A percentile compares a stretch with the other conserved stretches of the same genome.
phyloP scores from a whole-genome alignment of 306 rosid genomes.

The Hippophae rhamnoides region DNA sequence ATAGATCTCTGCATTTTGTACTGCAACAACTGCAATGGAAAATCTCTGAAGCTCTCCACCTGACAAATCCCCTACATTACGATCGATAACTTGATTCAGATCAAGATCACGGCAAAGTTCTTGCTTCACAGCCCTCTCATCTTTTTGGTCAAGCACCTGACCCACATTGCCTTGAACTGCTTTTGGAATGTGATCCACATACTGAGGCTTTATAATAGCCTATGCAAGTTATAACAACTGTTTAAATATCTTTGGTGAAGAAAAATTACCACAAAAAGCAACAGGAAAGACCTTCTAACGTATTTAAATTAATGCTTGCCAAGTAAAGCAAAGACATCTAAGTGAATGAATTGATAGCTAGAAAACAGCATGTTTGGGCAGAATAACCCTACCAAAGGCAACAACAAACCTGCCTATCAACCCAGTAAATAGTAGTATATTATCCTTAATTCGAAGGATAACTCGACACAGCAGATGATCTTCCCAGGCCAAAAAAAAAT shows the following conservation, averaged over 20 bases:
- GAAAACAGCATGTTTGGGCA: no score
- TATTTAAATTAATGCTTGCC: no score
- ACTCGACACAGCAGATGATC: no score
- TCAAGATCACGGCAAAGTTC: conserved; percentile 74
- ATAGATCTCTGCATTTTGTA: conserved; percentile 91
- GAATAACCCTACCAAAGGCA: no score
- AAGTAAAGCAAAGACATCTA: no score
- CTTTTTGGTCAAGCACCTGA: conserved; percentile 79
- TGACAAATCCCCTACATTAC: conserved; percentile 89
- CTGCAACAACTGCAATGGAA: conserved; percentile 94
- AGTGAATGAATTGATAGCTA: no score
- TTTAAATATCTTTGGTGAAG: not conserved
- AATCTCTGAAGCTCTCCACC: conserved; percentile 99
- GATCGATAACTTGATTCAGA: conserved; percentile 90
- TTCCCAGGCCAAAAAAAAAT: no score
- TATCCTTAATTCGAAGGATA: no score
- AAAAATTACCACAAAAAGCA: not conserved
- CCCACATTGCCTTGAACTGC: conserved; percentile 98
- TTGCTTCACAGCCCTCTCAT: conserved; percentile 65
- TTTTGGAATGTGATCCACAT: conserved; percentile 94
- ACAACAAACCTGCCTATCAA: no score
- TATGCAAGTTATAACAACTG: conserved; percentile 13
- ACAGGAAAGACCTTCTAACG: no score
- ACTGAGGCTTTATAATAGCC: conserved; percentile 98
- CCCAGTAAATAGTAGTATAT: no score